A percentile compares a stretch with the other conserved stretches of the same genome.
phyloP scores from a whole-genome alignment of 768 basidiomycete genomes.

The Kwoniella sp. region DNA sequence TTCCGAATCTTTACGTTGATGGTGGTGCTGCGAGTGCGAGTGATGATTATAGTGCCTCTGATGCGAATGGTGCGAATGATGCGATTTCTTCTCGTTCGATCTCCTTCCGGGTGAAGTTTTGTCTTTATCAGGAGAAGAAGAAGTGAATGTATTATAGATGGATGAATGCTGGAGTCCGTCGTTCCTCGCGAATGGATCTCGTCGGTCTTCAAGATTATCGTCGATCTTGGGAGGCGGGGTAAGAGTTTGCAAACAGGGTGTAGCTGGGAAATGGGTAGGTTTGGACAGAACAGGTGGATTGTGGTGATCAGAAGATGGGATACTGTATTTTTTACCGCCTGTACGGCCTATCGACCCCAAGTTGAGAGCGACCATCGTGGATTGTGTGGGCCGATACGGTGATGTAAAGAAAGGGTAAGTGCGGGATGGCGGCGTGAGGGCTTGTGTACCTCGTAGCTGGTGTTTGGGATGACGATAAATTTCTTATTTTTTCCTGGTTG shows the following conservation, averaged over 20 bases:
- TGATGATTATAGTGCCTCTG: not conserved
- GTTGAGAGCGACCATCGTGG: constrained; percentile 8
- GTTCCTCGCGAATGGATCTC: constrained; percentile 15
- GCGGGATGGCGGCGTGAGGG: not conserved
- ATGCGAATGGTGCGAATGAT: not conserved
- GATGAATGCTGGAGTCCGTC: constrained; percentile 16
- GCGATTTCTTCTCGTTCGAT: not conserved
- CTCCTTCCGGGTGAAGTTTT: not conserved
- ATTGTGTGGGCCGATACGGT: not conserved
- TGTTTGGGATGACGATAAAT: not conserved
- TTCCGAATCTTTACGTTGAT: constrained; percentile 13
- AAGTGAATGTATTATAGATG: constrained; percentile 12
- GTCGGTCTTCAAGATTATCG: constrained; percentile 1
- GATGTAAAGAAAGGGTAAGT: not conserved
- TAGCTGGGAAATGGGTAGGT: constrained; percentile 26
- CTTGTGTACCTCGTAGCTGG: no score
- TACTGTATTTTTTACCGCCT: constrained; percentile 6
- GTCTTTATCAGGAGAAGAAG: not conserved
- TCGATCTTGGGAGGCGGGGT: constrained; percentile 1
- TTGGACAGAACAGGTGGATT: constrained; percentile 5
- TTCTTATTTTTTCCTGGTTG: not conserved
- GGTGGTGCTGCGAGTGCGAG: not conserved
- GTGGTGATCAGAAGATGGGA: not conserved
- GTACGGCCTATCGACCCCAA: constrained; percentile 9
- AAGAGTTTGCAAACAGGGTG: constrained; percentile 17